Percentiles rank a stretch among this genome's conserved stretches.
phyloP scores from a whole-genome alignment of 2,329 filamentous ascomycete genomes.

The Pseudogymnoascus verrucosus region DNA sequence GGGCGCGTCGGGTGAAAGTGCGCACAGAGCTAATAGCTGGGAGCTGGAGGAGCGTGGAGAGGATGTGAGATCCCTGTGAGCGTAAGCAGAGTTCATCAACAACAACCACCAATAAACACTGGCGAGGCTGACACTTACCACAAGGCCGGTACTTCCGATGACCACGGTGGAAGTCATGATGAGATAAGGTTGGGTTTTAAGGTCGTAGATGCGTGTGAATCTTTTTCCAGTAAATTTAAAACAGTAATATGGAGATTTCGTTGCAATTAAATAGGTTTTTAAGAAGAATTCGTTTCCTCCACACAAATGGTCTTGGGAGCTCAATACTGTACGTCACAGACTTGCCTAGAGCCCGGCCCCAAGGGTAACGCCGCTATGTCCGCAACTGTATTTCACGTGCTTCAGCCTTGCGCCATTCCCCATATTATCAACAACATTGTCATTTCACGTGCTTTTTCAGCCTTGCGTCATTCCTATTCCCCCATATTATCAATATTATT shows the following conservation, averaged over 20 bases:
- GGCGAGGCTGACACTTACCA: slow-evolving; percentile 31
- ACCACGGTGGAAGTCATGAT: slow-evolving; percentile 38
- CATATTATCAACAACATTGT: not conserved
- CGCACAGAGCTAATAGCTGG: slow-evolving; percentile 44
- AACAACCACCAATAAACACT: not conserved
- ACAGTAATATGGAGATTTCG: not conserved
- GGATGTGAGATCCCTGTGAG: slow-evolving; percentile 59
- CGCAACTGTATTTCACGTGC: not conserved
- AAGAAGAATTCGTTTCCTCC: not conserved
- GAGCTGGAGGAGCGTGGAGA: slow-evolving; percentile 52
- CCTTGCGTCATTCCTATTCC: not conserved
- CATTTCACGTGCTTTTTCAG: not conserved
- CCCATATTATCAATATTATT: not conserved
- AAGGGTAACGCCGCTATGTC: not conserved
- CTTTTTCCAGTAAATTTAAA: not conserved
- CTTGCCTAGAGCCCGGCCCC: not conserved
- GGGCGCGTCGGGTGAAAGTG: slow-evolving; percentile 57
- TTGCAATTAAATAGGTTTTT: not conserved
- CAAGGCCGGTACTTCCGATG: slow-evolving; percentile 40
- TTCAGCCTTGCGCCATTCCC: not conserved
- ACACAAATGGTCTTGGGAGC: not conserved
- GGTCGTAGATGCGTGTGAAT: not conserved
- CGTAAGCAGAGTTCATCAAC: not conserved
- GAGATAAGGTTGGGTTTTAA: not conserved
- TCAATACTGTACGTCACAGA: not conserved